A percentile compares a stretch with the other conserved stretches of the same genome.
These are phyloP conservation scores for Trichophyton schoenleinii DNA, from an alignment of 2,329 filamentous ascomycete species.

Conservation along the genomic window DNA sequence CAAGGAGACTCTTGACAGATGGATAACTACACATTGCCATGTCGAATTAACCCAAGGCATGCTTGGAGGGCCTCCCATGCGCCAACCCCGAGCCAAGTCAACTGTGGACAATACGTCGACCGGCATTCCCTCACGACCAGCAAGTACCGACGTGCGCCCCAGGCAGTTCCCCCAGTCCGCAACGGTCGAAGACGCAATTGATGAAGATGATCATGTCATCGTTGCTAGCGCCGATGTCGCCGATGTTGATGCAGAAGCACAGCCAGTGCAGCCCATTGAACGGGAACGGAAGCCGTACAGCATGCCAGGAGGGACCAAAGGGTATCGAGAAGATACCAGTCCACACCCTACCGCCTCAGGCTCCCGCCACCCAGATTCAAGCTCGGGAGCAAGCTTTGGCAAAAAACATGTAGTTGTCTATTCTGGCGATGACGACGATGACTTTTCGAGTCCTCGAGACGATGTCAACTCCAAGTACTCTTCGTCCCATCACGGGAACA, in stretches of 20 bases:
- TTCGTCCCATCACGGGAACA: not conserved
- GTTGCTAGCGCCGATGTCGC: not conserved
- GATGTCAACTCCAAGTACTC: not conserved
- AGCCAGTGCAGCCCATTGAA: constrained; percentile 41
- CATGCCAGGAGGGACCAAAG: constrained; percentile 47
- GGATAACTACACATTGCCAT: constrained; percentile 43
- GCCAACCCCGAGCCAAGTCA: constrained; percentile 14
- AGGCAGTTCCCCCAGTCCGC: constrained; percentile 3
- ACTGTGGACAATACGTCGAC: not conserved
- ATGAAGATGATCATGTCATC: constrained; percentile 22
- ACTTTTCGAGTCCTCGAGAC: not conserved
- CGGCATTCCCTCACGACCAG: not conserved
- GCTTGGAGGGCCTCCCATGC: constrained; percentile 17
- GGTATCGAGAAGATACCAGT: constrained; percentile 33
- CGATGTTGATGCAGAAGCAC: not conserved
- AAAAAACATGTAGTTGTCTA: not conserved
- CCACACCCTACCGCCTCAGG: not conserved
- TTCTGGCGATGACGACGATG: not conserved
- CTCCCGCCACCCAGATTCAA: not conserved
- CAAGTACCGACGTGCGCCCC: constrained; percentile 13
- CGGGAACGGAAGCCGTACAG: constrained; percentile 55
- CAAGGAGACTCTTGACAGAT: constrained; percentile 48
- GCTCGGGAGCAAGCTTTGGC: not conserved
- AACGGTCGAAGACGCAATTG: constrained; percentile 29
- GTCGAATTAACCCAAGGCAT: constrained; percentile 33